These are phyloP conservation scores for Phaeosphaeriaceae sp. DNA, from an alignment of 2,329 filamentous ascomycete species.

Conservation along the genomic window DNA sequence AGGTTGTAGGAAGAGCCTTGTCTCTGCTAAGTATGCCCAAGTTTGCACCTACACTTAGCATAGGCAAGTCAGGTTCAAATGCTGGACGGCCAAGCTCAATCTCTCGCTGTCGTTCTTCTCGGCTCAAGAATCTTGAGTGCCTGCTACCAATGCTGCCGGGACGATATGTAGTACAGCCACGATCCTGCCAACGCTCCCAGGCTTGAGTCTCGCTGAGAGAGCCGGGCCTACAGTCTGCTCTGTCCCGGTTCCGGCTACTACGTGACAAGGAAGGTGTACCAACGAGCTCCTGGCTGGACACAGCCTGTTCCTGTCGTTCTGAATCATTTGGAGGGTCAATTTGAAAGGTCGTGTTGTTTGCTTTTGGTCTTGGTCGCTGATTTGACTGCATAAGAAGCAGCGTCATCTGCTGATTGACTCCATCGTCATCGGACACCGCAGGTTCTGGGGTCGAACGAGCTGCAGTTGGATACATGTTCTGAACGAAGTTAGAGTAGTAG, in stretches of 20 bases:
- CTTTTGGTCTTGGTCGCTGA: conserved; percentile 39
- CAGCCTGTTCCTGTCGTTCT: conserved; percentile 33
- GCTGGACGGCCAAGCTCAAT: conserved; percentile 47
- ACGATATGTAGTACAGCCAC: conserved; percentile 37
- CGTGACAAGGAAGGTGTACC: conserved; percentile 36
- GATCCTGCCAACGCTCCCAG: conserved; percentile 39
- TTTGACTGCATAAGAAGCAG: conserved; percentile 52
- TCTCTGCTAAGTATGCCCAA: too few species aligned
- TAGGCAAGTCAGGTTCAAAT: too few species aligned
- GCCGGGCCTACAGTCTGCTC: conserved; percentile 35
- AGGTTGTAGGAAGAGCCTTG: too few species aligned
- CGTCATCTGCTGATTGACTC: conserved; percentile 61
- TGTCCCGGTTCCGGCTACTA: conserved; percentile 28
- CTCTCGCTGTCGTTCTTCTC: conserved; percentile 51
- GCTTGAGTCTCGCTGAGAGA: conserved; percentile 39
- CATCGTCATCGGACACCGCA: conserved; percentile 56
- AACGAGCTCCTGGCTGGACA: conserved; percentile 40
- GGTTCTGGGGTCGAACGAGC: conserved; percentile 30
- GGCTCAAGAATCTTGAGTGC: conserved; percentile 45
- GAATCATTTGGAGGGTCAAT: conserved; percentile 50
- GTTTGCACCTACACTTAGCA: too few species aligned
- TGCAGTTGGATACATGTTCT: conserved; percentile 56
- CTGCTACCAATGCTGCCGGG: conserved; percentile 36
- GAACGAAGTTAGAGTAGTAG: conserved; percentile 55
- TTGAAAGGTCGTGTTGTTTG: conserved; percentile 52